Conservation (phyloP, 768 basidiomycete genomes). For the Russula sp. region DNA sequence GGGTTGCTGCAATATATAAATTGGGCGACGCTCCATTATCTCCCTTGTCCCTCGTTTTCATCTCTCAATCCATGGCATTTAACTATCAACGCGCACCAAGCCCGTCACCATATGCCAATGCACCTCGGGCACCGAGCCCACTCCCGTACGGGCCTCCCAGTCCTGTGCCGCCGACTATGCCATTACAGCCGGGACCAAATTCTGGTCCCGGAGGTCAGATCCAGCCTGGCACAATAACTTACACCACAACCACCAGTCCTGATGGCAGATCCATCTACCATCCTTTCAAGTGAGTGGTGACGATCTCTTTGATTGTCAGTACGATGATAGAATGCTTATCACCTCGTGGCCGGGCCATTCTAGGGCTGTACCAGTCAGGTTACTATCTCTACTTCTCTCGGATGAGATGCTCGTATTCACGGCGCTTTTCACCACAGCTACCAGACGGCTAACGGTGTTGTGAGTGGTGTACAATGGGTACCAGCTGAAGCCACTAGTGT, state of each 20-base stretch:
- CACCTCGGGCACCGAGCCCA: conserved; percentile 20
- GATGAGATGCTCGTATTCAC: conserved; percentile 1
- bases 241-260: conserved; percentile 59
- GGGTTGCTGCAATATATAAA: conserved; percentile 20
- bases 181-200: background rate
- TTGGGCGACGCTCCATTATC: background rate
- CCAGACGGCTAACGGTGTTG: conserved; percentile 63
- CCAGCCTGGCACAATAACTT: conserved; percentile 66
- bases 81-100: conserved; percentile 19
- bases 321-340: conserved; percentile 24
- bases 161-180: conserved; percentile 20
- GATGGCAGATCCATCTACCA: conserved; percentile 68
- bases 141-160: conserved; percentile 25
- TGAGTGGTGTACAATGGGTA: conserved; percentile 63
- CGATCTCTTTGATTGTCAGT: conserved; percentile 20
- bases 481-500: conserved; percentile 67
- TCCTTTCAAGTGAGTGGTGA: conserved; percentile 58
- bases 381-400: conserved; percentile 30
- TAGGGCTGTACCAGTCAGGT: conserved; percentile 77
- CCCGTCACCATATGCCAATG: conserved; percentile 3
- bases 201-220: conserved; percentile 45
- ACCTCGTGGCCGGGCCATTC: conserved; percentile 20
- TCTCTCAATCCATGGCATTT: conserved; percentile 21
- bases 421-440: conserved; percentile 47
- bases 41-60: conserved; percentile 9